Evolutionary conservation across 2,329 filamentous ascomycete species (phyloP).

Genomic region (Xylariaceae sp.): DNA sequence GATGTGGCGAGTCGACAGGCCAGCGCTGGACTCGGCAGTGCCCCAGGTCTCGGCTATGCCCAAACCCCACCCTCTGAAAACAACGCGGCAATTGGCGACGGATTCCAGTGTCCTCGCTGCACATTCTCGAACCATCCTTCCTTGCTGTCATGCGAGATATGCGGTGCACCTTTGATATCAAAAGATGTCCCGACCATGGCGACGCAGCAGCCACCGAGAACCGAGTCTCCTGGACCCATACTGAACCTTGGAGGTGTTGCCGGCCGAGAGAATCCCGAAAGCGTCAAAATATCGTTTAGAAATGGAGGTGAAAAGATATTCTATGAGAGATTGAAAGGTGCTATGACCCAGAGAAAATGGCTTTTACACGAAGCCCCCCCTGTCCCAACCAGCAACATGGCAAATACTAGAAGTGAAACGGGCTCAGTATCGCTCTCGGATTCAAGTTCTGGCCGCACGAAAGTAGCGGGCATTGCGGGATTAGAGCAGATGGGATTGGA

Average conservation of each 20-base stretch:
- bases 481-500: constrained; percentile 81
- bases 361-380: constrained; percentile 84
- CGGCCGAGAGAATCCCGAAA: constrained; percentile 57
- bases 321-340: constrained; percentile 78
- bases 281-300: constrained; percentile 87
- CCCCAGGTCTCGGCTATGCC: constrained; percentile 5
- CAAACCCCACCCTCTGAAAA: constrained; percentile 9
- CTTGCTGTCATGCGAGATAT: constrained; percentile 81
- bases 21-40: constrained; percentile 10
- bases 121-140: constrained; percentile 93
- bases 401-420: constrained; percentile 33
- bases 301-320: constrained; percentile 86
- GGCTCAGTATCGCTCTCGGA: constrained; percentile 27
- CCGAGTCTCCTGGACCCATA: constrained; percentile 73
- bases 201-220: constrained; percentile 43
- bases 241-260: constrained; percentile 40
- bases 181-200: constrained; percentile 39
- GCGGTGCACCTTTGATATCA: constrained; percentile 67
- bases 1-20: constrained; percentile 53
- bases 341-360: constrained; percentile 93
- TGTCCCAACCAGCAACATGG: constrained; percentile 58
- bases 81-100: constrained; percentile 14
- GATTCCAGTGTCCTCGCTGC: constrained; percentile 72
- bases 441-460: constrained; percentile 36
- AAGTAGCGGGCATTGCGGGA: constrained; percentile 82